These are phyloP conservation scores for Pterocarpus macrocarpus DNA, from an alignment of 306 rosid species.

Conservation along the genomic window DNA sequence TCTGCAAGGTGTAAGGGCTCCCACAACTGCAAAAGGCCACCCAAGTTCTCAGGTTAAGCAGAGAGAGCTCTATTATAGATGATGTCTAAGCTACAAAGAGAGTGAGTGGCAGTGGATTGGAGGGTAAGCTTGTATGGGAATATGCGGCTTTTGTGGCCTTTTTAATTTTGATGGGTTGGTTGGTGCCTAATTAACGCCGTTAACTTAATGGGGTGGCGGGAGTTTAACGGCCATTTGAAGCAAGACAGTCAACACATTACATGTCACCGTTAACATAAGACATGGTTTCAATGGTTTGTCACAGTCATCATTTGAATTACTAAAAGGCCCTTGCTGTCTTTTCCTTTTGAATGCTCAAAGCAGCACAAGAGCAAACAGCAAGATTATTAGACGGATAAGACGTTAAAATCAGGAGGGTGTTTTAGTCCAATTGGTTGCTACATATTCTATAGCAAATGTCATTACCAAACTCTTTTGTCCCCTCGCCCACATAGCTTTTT, in stretches of 20 bases:
- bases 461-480: slow-evolving; percentile 28
- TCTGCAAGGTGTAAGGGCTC: slow-evolving; percentile 50
- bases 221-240: slow-evolving; percentile 62
- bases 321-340: slow-evolving; percentile 15
- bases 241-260: slow-evolving; percentile 31
- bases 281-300: not conserved
- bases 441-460: slow-evolving; percentile 2
- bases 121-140: slow-evolving; percentile 57
- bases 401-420: slow-evolving; percentile 45
- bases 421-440: slow-evolving; percentile 41
- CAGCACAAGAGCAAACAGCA: not conserved
- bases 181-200: slow-evolving; percentile 69
- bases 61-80: not conserved
- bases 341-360: slow-evolving; percentile 5
- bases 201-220: slow-evolving; percentile 19
- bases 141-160: slow-evolving; percentile 41
- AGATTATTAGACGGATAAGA: slow-evolving; percentile 19
- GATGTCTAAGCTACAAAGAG: not conserved
- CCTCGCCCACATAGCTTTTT: slow-evolving; percentile 9
- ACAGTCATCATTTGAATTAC: not conserved
- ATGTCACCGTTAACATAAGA: not conserved
- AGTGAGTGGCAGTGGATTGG: slow-evolving; percentile 18
- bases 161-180: slow-evolving; percentile 63
- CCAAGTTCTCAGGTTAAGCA: slow-evolving; percentile 8
- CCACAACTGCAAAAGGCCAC: slow-evolving; percentile 45